Evolutionary conservation across 108 stramenopile species (phyloP).

Genomic region (Nitzschia sp.): DNA sequence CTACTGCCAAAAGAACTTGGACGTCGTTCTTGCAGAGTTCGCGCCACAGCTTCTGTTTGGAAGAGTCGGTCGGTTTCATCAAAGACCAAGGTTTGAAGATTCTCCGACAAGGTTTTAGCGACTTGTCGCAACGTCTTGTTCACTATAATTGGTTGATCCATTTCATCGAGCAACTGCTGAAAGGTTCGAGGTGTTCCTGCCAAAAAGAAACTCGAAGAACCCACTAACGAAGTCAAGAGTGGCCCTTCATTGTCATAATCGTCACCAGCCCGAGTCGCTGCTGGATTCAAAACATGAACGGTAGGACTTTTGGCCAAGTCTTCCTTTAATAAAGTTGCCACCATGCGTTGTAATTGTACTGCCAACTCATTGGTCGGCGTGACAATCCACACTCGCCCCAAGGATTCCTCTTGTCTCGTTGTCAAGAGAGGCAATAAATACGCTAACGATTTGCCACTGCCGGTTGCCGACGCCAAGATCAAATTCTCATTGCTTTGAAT

Average conservation of each 20-base stretch:
- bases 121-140: slow-evolving; percentile 2
- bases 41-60: slow-evolving; percentile 59
- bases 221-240: not conserved
- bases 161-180: slow-evolving; percentile 26
- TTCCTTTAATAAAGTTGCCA: slow-evolving; percentile 49
- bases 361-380: slow-evolving; percentile 75
- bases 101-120: slow-evolving; percentile 8
- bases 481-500: slow-evolving; percentile 44
- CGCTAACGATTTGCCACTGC: slow-evolving; percentile 75
- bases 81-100: slow-evolving; percentile 59
- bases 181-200: slow-evolving; percentile 69
- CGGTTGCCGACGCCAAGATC: slow-evolving; percentile 73
- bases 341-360: slow-evolving; percentile 62
- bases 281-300: slow-evolving; percentile 39
- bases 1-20: not conserved
- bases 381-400: slow-evolving; percentile 50
- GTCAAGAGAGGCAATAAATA: slow-evolving; percentile 67
- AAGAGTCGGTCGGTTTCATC: slow-evolving; percentile 82
- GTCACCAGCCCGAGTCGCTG: not conserved
- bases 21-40: slow-evolving; percentile 14
- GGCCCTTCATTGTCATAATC: slow-evolving; percentile 23
- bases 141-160: slow-evolving; percentile 13
- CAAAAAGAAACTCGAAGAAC: slow-evolving; percentile 33
- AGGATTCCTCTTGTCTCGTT: slow-evolving; percentile 20
- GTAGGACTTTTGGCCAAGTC: not conserved